A percentile compares a stretch with the other conserved stretches of the same genome.
These are phyloP conservation scores for Hypomontagnella submonticulosa DNA, from an alignment of 495 filamentous ascomycete genomes.

Conservation along the genomic window DNA sequence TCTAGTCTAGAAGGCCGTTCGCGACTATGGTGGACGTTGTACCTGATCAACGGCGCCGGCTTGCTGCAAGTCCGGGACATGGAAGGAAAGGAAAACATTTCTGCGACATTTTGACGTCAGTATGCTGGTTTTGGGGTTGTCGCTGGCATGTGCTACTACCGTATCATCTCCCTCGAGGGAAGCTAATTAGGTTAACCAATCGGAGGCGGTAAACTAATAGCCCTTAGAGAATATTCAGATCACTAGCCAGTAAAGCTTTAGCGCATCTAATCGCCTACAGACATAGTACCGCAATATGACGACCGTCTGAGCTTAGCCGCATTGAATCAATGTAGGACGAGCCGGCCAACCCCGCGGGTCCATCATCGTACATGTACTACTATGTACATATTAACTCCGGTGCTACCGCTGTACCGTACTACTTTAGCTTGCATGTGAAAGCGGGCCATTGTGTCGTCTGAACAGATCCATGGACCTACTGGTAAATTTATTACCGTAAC, in stretches of 20 bases:
- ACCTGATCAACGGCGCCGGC: slow-evolving; percentile 27
- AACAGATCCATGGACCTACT: neutral
- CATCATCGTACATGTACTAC: no score
- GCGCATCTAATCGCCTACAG: no score
- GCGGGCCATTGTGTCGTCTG: slow-evolving; percentile 30
- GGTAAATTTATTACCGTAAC: slow-evolving; percentile 33
- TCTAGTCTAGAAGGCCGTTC: slow-evolving; percentile 7
- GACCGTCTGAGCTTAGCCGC: no score
- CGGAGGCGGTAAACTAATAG: neutral
- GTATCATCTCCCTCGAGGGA: slow-evolving; percentile 3
- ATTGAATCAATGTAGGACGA: no score
- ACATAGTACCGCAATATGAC: no score
- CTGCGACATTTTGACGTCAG: slow-evolving; percentile 41
- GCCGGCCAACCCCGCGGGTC: slow-evolving; percentile 18
- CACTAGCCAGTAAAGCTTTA: neutral
- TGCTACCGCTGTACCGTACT: neutral
- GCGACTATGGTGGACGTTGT: slow-evolving; percentile 2
- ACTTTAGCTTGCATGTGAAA: slow-evolving; percentile 45
- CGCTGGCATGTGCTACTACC: slow-evolving; percentile 19
- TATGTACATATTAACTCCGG: slow-evolving; percentile 18
- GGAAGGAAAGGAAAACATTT: slow-evolving; percentile 5
- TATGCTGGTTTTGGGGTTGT: slow-evolving; percentile 5
- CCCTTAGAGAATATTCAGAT: slow-evolving; percentile 17
- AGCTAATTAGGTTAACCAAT: slow-evolving; percentile 9
- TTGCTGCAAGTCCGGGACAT: slow-evolving; percentile 16